phyloP scores from a whole-genome alignment of 192 early-diverging fungal genomes.

The Haplosporangium gracile region DNA sequence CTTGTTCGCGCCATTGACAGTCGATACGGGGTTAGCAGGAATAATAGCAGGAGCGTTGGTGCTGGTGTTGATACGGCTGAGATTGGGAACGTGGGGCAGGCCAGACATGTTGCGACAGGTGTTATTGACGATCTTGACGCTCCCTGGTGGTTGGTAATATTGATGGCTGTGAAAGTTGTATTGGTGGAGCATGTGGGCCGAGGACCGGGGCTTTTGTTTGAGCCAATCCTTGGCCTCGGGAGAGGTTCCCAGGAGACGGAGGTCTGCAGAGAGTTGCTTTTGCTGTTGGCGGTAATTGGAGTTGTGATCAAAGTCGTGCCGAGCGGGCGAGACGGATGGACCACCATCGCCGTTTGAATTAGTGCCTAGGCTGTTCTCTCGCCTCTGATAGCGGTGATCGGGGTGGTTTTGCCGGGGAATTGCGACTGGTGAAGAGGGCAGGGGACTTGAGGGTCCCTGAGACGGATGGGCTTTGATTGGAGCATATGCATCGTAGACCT shows the following conservation, averaged over 20 bases:
- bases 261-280: conserved; percentile 8
- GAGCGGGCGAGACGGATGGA: not conserved
- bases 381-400: conserved; percentile 1
- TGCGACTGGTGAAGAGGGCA: conserved; percentile 3
- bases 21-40: not conserved
- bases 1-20: not conserved
- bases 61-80: not conserved
- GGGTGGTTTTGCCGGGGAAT: conserved; percentile 19
- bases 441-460: not conserved
- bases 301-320: conserved; percentile 3
- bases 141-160: conserved; percentile 31
- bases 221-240: conserved; percentile 53
- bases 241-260: conserved; percentile 32
- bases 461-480: not conserved
- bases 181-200: conserved; percentile 41
- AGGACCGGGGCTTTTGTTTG: conserved; percentile 47
- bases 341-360: not conserved
- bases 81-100: not conserved
- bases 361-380: conserved; percentile 12
- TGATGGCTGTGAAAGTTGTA: conserved; percentile 42
- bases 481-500: conserved; percentile 9
- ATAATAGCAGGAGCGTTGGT: not conserved
- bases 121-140: conserved; percentile 7
- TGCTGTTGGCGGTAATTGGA: conserved; percentile 19
- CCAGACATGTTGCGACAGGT: conserved; percentile 13